Base-by-base conservation (phyloP, 768 basidiomycete genomes). In the Tricholoma sp. region DNA sequence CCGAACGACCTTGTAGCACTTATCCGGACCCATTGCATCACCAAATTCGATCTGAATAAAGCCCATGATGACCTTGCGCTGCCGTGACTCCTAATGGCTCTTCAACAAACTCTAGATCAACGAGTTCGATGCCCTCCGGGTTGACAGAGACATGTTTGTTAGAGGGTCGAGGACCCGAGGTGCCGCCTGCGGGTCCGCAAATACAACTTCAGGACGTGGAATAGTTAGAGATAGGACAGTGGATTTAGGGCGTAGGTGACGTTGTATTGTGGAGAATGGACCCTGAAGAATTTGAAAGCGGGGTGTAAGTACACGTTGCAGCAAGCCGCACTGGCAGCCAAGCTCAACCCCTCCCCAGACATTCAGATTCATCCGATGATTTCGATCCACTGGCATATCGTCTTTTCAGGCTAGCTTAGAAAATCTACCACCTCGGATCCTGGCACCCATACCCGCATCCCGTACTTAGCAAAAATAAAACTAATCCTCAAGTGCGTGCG, bases 41-140 rank as follows among this genome's bases (percentile, higher is more conserved):
- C 64, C 65, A 47, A 68, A 68, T 42, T 68, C 62, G 34, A 70
- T 39, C 47, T 55, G 63, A 37, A 59, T 39, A 49, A 42, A 71
- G 48, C 71, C 70, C n/a, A n/a, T n/a, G n/a, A 57, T 66, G 63
- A 45, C 67, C 69, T n/a, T 66, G 33, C 15, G 50, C 51, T 13
- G 60, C 64, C n/a, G 66, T 60, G 36, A 72, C 41, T 12, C 69
- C 71, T 31, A 71, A 54, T 5, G 67, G 65, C 50, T 72, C 72
- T 59, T 63, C 64, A 15, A 57, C 54, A 50, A 72, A 72, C n/a
- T 37, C 11, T 13, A 37, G 12, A 37, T 37, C 36, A 13, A 37
- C 36, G 11, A 37, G 36, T 37, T 37, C 2, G 12, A 13, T 37
- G 9, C 36, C 36, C 7, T 37, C 36, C 36, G 5, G 36, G 36